Conservation (phyloP, 2,329 filamentous ascomycete species). For the Orbilia quercus region DNA sequence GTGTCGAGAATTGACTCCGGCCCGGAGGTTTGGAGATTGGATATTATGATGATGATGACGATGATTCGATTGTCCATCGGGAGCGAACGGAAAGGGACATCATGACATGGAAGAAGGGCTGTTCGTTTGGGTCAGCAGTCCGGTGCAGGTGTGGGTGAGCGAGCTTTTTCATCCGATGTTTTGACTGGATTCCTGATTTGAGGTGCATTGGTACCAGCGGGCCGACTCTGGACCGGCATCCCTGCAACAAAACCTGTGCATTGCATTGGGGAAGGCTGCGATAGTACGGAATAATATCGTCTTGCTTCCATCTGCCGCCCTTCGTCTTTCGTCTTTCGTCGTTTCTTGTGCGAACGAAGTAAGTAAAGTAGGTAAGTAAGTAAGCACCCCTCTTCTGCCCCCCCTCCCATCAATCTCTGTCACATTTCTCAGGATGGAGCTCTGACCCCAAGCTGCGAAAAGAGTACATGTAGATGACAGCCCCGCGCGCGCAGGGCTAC, state of each 20-base stretch:
- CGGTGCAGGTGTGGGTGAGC: slow-evolving; percentile 25
- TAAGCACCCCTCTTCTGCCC: background rate
- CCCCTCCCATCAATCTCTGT: background rate
- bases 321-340: too few relatives aligned
- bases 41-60: background rate
- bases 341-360: too few relatives aligned
- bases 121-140: background rate
- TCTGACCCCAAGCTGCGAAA: background rate
- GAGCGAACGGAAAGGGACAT: slow-evolving; percentile 10
- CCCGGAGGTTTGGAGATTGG: slow-evolving; percentile 20
- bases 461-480: slow-evolving; percentile 12
- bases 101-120: background rate
- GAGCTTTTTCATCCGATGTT: slow-evolving; percentile 56
- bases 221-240: slow-evolving; percentile 38
- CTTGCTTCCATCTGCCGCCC: too few relatives aligned
- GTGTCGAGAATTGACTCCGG: too few relatives aligned
- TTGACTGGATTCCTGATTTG: slow-evolving; percentile 44
- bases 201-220: slow-evolving; percentile 29
- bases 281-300: too few relatives aligned
- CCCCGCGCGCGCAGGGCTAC: slow-evolving; percentile 37
- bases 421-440: background rate
- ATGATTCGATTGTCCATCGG: background rate
- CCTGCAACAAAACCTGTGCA: slow-evolving; percentile 5
- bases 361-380: too few relatives aligned
- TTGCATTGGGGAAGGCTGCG: slow-evolving; percentile 4